Base-by-base conservation (phyloP, 1,139 yeast genomes). In the Saccharomyces hybrid region DNA sequence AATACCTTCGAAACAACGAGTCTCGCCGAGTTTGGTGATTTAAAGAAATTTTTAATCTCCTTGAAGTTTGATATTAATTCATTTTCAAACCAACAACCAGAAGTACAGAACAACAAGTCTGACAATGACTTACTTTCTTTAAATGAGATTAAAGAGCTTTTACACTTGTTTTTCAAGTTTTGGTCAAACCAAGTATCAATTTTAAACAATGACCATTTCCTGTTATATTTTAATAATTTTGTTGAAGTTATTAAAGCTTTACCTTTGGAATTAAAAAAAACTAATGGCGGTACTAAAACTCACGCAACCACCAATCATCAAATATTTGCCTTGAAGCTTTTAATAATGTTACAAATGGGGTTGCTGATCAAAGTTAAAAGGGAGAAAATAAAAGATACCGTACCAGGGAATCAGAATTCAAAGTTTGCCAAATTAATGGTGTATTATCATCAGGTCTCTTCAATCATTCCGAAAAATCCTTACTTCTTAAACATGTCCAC, bases 131-230 rank as follows among this genome's bases (percentile, higher is more conserved):
- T 53, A 9, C 51, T 68, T 25, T 50, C 56, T 0, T 54, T 64
- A 32, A 47, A 38, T 11, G 69, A 68, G 46, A 62, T 68, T 16
- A 68, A 66, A 50, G 64, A 63, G 56, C 70, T 56, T 69, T 79
- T 65, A 2, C 49, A 61, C 2, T 46, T 69, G 1, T 90, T 80
- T 67, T 89, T 88, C 71, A 84, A 83, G 59, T 86, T 86, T 58
- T 90, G 97, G 96, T 86, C 88, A 41, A 77, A 79, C 48, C 71
- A 81, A 16, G 75, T 85, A 47, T 95, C 96, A 0, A 76, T 88
- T 9, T 67, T 89, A 52, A 88, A 87, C 67, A 82, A 83, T 62
- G 79, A 79, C 50, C 75, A 80, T 5, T 88, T 88, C 63, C 73
- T 85, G 64, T 73, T 75, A 32, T 80, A 81, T 60, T 88, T 86